Conservation (phyloP, 1,284 basidiomycete species). For the Sporisorium exsertum region DNA sequence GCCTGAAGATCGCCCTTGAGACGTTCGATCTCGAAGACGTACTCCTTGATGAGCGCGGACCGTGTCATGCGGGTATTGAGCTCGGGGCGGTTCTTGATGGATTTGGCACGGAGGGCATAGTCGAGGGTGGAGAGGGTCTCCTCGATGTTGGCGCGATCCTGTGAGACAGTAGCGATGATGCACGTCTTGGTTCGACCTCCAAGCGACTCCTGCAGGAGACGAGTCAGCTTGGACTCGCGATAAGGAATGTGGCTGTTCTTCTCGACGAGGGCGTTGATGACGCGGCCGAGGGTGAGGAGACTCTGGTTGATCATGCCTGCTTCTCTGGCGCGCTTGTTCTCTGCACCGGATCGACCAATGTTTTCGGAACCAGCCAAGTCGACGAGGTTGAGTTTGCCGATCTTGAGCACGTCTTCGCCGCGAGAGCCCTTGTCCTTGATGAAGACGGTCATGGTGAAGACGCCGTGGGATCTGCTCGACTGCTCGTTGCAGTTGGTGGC, state of each 20-base stretch:
- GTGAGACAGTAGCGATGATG: slow-evolving; percentile 84
- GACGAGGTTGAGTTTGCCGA: slow-evolving; percentile 96
- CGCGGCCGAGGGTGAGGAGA: slow-evolving; percentile 91
- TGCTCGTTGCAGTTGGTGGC: slow-evolving; percentile 98
- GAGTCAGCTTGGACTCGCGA: slow-evolving; percentile 86
- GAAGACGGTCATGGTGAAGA: slow-evolving; percentile 96
- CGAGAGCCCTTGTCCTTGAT: slow-evolving; percentile 82
- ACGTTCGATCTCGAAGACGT: slow-evolving; percentile 92
- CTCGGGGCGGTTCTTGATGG: slow-evolving; percentile 95
- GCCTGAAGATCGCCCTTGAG: slow-evolving; percentile 86
- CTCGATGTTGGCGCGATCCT: slow-evolving; percentile 79
- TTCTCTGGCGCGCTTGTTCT: slow-evolving; percentile 92
- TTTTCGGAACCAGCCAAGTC: slow-evolving; percentile 98
- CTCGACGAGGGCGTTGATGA: slow-evolving; percentile 96
- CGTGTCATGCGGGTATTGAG: slow-evolving; percentile 94
- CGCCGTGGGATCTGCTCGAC: slow-evolving; percentile 94
- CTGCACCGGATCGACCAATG: slow-evolving; percentile 93
- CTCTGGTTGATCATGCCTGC: slow-evolving; percentile 99
- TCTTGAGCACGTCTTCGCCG: slow-evolving; percentile 87
- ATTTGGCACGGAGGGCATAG: slow-evolving; percentile 95
- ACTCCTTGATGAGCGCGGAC: slow-evolving; percentile 91
- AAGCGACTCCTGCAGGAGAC: slow-evolving; percentile 96
- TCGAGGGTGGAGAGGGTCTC: slow-evolving; percentile 98
- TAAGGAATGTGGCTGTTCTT: slow-evolving; percentile 90
- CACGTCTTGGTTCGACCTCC: slow-evolving; percentile 98